Evolutionary conservation across 2,329 filamentous ascomycete species (phyloP).

Genomic region (Fonsecaea pugnacius): DNA sequence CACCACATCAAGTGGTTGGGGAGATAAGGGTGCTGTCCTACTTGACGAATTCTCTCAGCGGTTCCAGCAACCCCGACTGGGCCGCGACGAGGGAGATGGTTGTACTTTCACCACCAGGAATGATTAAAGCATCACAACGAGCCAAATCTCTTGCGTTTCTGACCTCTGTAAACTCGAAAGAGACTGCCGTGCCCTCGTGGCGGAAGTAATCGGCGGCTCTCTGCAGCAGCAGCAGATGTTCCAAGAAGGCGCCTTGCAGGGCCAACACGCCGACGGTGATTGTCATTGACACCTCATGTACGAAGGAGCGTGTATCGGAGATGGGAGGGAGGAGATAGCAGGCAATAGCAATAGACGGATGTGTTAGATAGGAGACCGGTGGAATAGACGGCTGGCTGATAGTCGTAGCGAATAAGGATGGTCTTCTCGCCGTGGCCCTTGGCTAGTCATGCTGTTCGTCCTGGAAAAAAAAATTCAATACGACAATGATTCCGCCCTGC

Average conservation of each 20-base stretch:
- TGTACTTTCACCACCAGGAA: constrained; percentile 94
- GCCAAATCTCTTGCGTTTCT: constrained; percentile 73
- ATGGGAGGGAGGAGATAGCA: not conserved
- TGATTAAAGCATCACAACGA: constrained; percentile 78
- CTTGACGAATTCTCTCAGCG: constrained; percentile 88
- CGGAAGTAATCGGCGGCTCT: constrained; percentile 64
- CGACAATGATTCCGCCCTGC: not conserved
- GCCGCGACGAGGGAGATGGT: constrained; percentile 87
- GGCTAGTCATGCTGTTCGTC: not conserved
- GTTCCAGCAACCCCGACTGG: constrained; percentile 79
- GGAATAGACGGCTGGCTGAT: not conserved
- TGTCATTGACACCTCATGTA: constrained; percentile 29
- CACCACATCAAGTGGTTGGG: constrained; percentile 16
- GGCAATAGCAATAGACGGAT: not conserved
- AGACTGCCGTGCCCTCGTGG: constrained; percentile 29
- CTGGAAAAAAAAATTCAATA: not conserved
- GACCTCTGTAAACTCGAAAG: constrained; percentile 74
- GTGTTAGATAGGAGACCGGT: not conserved
- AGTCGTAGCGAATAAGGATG: not conserved
- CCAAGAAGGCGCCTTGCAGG: constrained; percentile 89
- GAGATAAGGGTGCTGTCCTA: constrained; percentile 50
- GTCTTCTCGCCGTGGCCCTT: not conserved
- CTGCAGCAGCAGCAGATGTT: constrained; percentile 78
- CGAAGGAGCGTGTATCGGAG: not conserved
- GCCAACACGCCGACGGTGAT: constrained; percentile 68